Conservation (phyloP, 108 stramenopile species). For the Nannochloropsis oceanica region DNA sequence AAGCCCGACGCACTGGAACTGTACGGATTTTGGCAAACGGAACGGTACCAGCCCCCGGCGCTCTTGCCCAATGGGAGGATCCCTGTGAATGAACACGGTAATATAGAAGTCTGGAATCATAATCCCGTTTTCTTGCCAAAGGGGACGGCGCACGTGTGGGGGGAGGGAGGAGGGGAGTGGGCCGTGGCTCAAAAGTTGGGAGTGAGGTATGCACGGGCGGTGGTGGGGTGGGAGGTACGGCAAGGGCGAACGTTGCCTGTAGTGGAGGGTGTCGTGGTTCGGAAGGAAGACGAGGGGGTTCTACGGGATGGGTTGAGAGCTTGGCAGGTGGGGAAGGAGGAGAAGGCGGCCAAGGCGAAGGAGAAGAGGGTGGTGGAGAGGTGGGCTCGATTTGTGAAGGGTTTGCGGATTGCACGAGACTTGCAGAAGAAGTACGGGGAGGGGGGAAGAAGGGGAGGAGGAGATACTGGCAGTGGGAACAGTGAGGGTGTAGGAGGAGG, state of each 20-base stretch:
- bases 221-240: conserved; percentile 15
- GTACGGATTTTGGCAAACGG: conserved; percentile 21
- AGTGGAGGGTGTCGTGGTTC: conserved; percentile 20
- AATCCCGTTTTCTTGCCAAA: conserved; percentile 10
- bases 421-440: neutral
- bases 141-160: conserved; percentile 11
- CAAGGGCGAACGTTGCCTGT: conserved; percentile 16
- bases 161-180: neutral
- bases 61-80: neutral
- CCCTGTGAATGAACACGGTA: conserved; percentile 20
- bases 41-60: conserved; percentile 7
- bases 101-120: conserved; percentile 16
- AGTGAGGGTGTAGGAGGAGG: neutral
- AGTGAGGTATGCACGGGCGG: conserved; percentile 13
- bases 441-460: neutral
- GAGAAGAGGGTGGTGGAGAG: neutral
- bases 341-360: neutral
- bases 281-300: neutral
- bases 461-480: neutral
- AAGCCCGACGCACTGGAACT: neutral
- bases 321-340: neutral
- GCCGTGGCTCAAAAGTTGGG: conserved; percentile 10
- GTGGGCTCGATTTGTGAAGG: neutral
- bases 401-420: neutral
- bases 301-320: neutral